Evolutionary conservation across 2,329 filamentous ascomycete genomes (phyloP).

Genomic region (Gliomastix tumulicola): DNA sequence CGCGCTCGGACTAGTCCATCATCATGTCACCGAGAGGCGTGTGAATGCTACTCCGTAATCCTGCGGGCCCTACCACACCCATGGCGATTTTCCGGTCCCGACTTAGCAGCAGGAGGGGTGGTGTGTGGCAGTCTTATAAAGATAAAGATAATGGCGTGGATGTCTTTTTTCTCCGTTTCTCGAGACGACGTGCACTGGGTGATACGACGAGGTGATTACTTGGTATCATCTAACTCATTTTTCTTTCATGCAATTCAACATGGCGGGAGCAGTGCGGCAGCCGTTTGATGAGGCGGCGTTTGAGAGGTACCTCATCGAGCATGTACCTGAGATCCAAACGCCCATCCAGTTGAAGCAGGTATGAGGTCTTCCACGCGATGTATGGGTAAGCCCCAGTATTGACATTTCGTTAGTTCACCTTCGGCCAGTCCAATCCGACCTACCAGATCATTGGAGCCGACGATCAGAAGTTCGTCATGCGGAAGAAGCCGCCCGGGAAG

Average conservation of each 20-base stretch:
- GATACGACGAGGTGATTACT: neutral
- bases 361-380: slow-evolving; percentile 12
- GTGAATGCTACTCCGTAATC: no score
- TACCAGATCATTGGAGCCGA: slow-evolving; percentile 79
- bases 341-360: slow-evolving; percentile 89
- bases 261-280: slow-evolving; percentile 86
- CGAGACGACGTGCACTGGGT: no score
- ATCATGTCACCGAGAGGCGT: no score
- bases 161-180: no score
- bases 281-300: slow-evolving; percentile 78
- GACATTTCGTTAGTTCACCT: slow-evolving; percentile 65
- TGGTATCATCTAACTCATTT: no score
- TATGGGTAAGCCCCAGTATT: neutral
- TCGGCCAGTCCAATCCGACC: slow-evolving; percentile 94
- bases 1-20: no score
- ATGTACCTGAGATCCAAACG: slow-evolving; percentile 76
- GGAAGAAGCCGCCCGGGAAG: slow-evolving; percentile 91
- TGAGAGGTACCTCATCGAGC: slow-evolving; percentile 66
- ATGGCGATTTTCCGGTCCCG: no score
- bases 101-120: no score
- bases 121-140: no score
- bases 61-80: no score
- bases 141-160: no score
- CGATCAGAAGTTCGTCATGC: slow-evolving; percentile 72
- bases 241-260: no score